phyloP scores from a whole-genome alignment of 176 grass and related monocot species.

The Lolium multiflorum region DNA sequence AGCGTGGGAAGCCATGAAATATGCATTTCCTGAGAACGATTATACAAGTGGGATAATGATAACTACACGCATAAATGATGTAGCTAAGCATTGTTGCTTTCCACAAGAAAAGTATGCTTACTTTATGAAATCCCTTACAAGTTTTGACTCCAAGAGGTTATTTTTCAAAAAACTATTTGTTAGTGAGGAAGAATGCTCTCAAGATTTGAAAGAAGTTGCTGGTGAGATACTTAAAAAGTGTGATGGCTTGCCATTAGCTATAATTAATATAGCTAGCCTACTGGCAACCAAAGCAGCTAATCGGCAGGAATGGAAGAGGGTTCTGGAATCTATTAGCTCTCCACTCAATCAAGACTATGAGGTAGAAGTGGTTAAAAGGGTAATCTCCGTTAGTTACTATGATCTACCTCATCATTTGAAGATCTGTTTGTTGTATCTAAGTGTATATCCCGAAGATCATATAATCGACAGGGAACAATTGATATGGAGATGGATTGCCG shows the following conservation, averaged over 20 bases:
- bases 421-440: too few relatives aligned
- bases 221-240: conserved; percentile 26
- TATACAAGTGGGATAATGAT: conserved; percentile 42
- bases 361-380: neutral
- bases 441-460: too few relatives aligned
- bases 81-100: conserved; percentile 44
- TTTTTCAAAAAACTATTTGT: conserved; percentile 44
- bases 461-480: too few relatives aligned
- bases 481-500: neutral
- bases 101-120: conserved; percentile 29
- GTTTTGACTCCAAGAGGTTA: conserved; percentile 30
- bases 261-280: neutral
- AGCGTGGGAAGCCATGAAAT: conserved; percentile 30
- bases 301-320: neutral
- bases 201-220: conserved; percentile 27
- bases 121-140: conserved; percentile 28
- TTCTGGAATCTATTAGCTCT: neutral
- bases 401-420: neutral
- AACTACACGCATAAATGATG: conserved; percentile 46
- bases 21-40: neutral
- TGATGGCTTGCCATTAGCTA: conserved; percentile 2
- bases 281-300: neutral
- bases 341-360: neutral
- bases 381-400: neutral
- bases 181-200: neutral